Conservation (phyloP, 2,329 filamentous ascomycete genomes). For the Penicillium sp. region DNA sequence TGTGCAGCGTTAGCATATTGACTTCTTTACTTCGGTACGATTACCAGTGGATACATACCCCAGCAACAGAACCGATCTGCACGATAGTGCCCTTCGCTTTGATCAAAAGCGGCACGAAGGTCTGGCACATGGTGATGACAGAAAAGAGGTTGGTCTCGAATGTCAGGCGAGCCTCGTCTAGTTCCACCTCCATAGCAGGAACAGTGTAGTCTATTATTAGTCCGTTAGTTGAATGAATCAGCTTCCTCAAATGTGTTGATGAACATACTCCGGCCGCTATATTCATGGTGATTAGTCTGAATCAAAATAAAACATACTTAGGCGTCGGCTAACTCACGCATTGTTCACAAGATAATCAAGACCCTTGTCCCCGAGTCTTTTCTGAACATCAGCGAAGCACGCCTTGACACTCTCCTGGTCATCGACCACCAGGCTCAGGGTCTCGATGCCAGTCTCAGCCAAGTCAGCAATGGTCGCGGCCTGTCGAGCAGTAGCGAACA, state of each 20-base stretch:
- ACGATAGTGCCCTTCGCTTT: slow-evolving; percentile 53
- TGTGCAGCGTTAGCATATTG: slow-evolving; percentile 19
- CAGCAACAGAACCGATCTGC: slow-evolving; percentile 54
- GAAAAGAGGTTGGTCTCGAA: slow-evolving; percentile 64
- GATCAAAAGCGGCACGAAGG: slow-evolving; percentile 61
- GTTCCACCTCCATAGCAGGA: slow-evolving; percentile 62
- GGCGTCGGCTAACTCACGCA: slow-evolving; percentile 46
- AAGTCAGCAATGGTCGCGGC: slow-evolving; percentile 57
- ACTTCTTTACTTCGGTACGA: neutral
- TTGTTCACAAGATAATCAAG: slow-evolving; percentile 67
- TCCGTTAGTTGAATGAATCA: neutral
- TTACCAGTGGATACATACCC: slow-evolving; percentile 30
- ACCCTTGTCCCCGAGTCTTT: slow-evolving; percentile 53
- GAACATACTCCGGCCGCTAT: slow-evolving; percentile 43
- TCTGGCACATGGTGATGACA: slow-evolving; percentile 64
- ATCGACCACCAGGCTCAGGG: slow-evolving; percentile 61
- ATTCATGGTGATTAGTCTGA: slow-evolving; percentile 6
- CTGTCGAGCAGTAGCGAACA: slow-evolving; percentile 64
- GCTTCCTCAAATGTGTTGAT: slow-evolving; percentile 15
- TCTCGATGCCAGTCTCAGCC: slow-evolving; percentile 59
- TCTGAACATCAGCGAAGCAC: slow-evolving; percentile 55
- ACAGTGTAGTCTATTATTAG: slow-evolving; percentile 58
- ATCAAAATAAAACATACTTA: neutral
- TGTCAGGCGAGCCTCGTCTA: slow-evolving; percentile 53
- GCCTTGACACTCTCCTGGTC: slow-evolving; percentile 55